These are phyloP conservation scores for Botrytis aclada DNA, from an alignment of 2,329 filamentous ascomycete species.

Conservation along the genomic window DNA sequence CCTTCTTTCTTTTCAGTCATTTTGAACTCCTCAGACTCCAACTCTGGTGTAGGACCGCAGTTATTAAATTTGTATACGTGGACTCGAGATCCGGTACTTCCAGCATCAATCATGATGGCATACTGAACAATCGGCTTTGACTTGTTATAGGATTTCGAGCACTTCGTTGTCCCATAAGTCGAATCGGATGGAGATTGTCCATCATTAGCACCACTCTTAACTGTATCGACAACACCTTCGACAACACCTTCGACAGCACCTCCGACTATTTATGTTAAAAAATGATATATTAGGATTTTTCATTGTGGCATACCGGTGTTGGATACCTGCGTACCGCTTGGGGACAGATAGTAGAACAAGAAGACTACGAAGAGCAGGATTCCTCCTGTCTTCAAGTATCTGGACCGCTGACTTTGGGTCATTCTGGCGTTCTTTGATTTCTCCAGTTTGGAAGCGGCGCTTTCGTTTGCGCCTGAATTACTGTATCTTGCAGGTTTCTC, in stretches of 20 bases:
- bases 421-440: conserved; percentile 57
- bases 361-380: conserved; percentile 59
- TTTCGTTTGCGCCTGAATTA: conserved; percentile 44
- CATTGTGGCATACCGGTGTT: conserved; percentile 27
- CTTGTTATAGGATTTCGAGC: conserved; percentile 77
- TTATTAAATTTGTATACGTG: conserved; percentile 99
- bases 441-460: conserved; percentile 46
- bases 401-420: conserved; percentile 62
- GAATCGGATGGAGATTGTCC: conserved; percentile 58
- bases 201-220: conserved; percentile 32
- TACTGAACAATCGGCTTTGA: conserved; percentile 96
- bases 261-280: conserved; percentile 24
- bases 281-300: not conserved
- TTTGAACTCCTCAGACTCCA: conserved; percentile 89
- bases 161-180: conserved; percentile 67
- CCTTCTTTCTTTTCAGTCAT: conserved; percentile 86
- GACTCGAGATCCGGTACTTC: conserved; percentile 95
- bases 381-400: conserved; percentile 63
- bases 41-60: conserved; percentile 89
- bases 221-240: conserved; percentile 22
- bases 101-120: conserved; percentile 97
- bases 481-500: conserved; percentile 62
- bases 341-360: conserved; percentile 62
- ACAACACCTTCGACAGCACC: conserved; percentile 23
- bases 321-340: conserved; percentile 45